phyloP scores from a whole-genome alignment of 2,329 filamentous ascomycete genomes.

The Fusarium siculi region DNA sequence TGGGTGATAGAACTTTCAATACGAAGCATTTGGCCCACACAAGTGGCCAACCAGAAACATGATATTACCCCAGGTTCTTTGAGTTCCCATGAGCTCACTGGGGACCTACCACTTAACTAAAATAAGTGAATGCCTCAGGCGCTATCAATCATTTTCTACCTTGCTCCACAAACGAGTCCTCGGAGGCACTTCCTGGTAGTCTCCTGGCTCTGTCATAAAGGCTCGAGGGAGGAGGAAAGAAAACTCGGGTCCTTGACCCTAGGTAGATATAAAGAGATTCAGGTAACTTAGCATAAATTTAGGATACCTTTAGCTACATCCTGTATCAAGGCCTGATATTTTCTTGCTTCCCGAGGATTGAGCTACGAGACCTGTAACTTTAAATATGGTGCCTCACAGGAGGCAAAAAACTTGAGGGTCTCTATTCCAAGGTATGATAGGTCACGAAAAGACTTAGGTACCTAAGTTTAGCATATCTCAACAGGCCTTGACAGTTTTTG shows the following conservation, averaged over 20 bases:
- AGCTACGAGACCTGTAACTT: background rate
- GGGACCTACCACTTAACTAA: too few species aligned
- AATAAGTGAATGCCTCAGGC: conserved; percentile 18
- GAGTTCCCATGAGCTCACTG: background rate
- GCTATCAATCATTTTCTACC: background rate
- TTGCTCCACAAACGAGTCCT: background rate
- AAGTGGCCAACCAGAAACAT: conserved; percentile 23
- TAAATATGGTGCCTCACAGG: background rate
- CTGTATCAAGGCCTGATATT: too few species aligned
- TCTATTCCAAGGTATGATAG: background rate
- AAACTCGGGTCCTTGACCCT: background rate
- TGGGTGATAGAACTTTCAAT: conserved; percentile 5
- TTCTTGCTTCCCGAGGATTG: background rate
- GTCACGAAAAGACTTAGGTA: background rate
- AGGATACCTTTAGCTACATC: too few species aligned
- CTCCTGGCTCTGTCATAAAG: background rate
- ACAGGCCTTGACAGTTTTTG: background rate
- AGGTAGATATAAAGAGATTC: too few species aligned
- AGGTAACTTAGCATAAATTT: too few species aligned
- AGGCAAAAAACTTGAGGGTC: background rate
- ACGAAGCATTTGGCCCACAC: conserved; percentile 4
- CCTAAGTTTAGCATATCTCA: background rate
- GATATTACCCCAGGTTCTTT: conserved; percentile 24
- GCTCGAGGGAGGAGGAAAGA: background rate
- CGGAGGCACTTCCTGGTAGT: background rate